A percentile compares a stretch with the other conserved stretches of the same genome.
Evolutionary conservation across 2,329 filamentous ascomycete genomes (phyloP).

Genomic region (Monilinia aucupariae): DNA sequence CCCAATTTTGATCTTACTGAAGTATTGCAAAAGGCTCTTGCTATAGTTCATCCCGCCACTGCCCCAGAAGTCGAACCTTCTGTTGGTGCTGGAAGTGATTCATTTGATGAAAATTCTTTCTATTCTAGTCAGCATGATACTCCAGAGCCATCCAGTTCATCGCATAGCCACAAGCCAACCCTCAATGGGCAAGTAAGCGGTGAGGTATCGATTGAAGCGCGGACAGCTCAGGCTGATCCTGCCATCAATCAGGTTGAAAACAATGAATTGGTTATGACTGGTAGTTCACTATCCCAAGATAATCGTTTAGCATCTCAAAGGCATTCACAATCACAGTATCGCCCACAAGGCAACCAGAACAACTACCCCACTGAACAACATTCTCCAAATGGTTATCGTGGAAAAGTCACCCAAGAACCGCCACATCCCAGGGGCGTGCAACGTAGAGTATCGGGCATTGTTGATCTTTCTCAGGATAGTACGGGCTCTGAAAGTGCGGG

Average conservation of each 20-base stretch:
- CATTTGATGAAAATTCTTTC: conserved; percentile 88
- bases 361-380: conserved; percentile 8
- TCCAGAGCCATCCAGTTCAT: conserved; percentile 47
- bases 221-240: conserved; percentile 22
- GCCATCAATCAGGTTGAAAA: conserved; percentile 24
- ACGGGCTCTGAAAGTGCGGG: conserved; percentile 5
- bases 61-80: conserved; percentile 52
- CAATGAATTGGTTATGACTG: conserved; percentile 29
- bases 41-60: conserved; percentile 61
- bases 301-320: conserved; percentile 28
- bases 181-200: conserved; percentile 25
- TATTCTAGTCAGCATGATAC: conserved; percentile 94
- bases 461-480: conserved; percentile 17
- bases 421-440: not conserved
- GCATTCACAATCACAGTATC: conserved; percentile 23
- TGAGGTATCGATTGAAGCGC: conserved; percentile 26
- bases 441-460: conserved; percentile 13
- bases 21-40: conserved; percentile 65
- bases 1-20: conserved; percentile 66
- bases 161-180: conserved; percentile 28
- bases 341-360: conserved; percentile 4
- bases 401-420: conserved; percentile 1
- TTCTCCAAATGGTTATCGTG: conserved; percentile 6
- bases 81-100: conserved; percentile 62
- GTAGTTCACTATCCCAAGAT: conserved; percentile 31